These are phyloP conservation scores for Penicillium sp. DNA, from an alignment of 2,329 filamentous ascomycete species.

Conservation along the genomic window DNA sequence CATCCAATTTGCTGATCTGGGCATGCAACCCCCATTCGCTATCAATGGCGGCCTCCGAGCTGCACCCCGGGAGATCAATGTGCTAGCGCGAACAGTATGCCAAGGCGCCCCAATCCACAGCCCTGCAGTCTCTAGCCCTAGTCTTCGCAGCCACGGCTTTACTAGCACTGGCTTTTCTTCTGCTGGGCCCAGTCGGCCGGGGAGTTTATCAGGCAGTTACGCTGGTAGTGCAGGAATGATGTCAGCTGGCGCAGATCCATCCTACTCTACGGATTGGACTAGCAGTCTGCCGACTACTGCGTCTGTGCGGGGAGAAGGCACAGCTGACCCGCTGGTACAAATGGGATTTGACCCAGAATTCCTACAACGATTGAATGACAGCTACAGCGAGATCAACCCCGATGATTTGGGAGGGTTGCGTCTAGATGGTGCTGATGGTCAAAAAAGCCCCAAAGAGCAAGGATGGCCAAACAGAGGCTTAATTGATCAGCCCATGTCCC, in stretches of 20 bases:
- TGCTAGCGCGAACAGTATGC: slow-evolving; percentile 23
- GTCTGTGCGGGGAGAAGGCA: slow-evolving; percentile 30
- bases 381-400: slow-evolving; percentile 34
- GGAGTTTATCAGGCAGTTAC: slow-evolving; percentile 37
- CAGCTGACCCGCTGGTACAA: slow-evolving; percentile 35
- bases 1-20: slow-evolving; percentile 38
- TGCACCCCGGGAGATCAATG: slow-evolving; percentile 36
- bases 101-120: slow-evolving; percentile 25
- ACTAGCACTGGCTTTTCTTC: slow-evolving; percentile 34
- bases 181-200: slow-evolving; percentile 35
- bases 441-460: slow-evolving; percentile 14
- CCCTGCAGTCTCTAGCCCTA: slow-evolving; percentile 28
- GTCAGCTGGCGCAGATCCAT: slow-evolving; percentile 25
- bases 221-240: slow-evolving; percentile 34
- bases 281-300: slow-evolving; percentile 33
- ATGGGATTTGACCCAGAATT: slow-evolving; percentile 42
- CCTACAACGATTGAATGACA: slow-evolving; percentile 36
- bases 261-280: slow-evolving; percentile 34
- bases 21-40: slow-evolving; percentile 45
- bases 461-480: slow-evolving; percentile 16
- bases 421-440: slow-evolving; percentile 16
- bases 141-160: slow-evolving; percentile 34
- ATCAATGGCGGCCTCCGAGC: slow-evolving; percentile 36
- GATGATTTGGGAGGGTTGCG: slow-evolving; percentile 31
- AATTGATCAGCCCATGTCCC: slow-evolving; percentile 8